Evolutionary conservation across 106 monocot genomes (phyloP), one percentile per base, ranked within the genome.

Genomic region (Amphibolis antarctica): DNA sequence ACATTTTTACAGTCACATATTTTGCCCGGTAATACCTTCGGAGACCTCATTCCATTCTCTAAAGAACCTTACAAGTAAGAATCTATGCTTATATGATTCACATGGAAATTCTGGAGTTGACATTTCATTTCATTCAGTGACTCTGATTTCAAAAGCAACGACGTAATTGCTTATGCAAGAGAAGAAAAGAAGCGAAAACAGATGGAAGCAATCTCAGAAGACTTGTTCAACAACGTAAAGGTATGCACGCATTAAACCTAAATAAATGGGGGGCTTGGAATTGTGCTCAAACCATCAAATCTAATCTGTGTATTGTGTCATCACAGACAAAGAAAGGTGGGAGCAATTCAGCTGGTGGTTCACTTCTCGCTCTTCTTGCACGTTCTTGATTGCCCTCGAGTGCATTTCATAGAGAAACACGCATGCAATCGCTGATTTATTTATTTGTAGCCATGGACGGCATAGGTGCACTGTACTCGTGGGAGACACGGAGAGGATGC

Each of bases 151-250:
- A 82, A 70, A 18, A 76, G 60, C 50, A 66, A 71, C 17, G 69
- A 77, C 55, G 54, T 69, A 12, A 28, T 56, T 14, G 75, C 81
- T 24, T 85, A 78, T 67, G 67, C 81, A 59, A 84, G 66, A 57
- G 81, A 91, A 64, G 98, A 99, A 72, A 88, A 72, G 85, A 91
- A 83, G 58, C 71, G 80, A 26, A 91, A 83, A 59, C 82, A 87
- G 69, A 74, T 81, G 74, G 98, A 99, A 76, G 98, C 87, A 19
- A 64, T 91, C 68, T 84, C 87, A 0, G 98, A 99, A 61, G 91
- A 99, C 64, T 48, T 98, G 26, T 98, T 99, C 79, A 85, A 99
- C 42, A 85, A 66, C 73, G 85, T 76, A 60, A 87, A 91, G 98
- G 98, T 83, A 71, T 43, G 2, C 25, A 12, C 4, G 14, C 23